Evolutionary conservation across 805 yeast species (phyloP), one percentile per base, ranked within the genome.

Genomic region (Pichia rugopelliculosa): DNA sequence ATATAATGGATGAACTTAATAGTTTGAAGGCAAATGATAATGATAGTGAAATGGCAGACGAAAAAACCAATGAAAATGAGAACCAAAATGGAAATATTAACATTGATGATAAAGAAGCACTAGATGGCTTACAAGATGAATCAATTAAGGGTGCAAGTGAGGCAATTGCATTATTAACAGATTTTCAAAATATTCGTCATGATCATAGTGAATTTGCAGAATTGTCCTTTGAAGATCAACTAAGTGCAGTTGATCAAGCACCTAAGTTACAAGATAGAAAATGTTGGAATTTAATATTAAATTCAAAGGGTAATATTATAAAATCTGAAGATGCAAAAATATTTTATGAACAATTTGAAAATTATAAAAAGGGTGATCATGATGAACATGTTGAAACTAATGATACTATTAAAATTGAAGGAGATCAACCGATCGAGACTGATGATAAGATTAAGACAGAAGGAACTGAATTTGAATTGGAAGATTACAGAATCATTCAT

Each of bases 251-350:
- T 13, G 27, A 15, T 2, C 47, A 48, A 36, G 50, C 50, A 3
- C 50, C 50, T 23, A 48, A 48, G 22, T 20, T 48, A 18, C 42
- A 51, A 13, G 52, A 52, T 18, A 37, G 50, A 39, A 36, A 26
- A 17, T 50, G 53, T n/a, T 52, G 55, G 55, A 50, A 50, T 39
- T 41, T 52, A 11, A 24, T 52, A 12, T 37, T 45, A 21, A 36
- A 43, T 15, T n/a, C n/a, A 6, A 30, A 38, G 6, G 50, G 48
- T 3, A 36, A 36, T 22, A 36, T 50, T 15, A 18, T 48, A 13
- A 49, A 42, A 42, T 39, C 49, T 5, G 21, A 36, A 9, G 44
- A 22, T 4, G 54, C 54, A 6, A 40, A 27, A 12, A 22, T 23
- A 17, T 43, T 41, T 17, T 44, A 43, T 13, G 22, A 36, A 3